Evolutionary conservation across 306 rosid genomes (phyloP).

Genomic region (Vicia sativa): DNA sequence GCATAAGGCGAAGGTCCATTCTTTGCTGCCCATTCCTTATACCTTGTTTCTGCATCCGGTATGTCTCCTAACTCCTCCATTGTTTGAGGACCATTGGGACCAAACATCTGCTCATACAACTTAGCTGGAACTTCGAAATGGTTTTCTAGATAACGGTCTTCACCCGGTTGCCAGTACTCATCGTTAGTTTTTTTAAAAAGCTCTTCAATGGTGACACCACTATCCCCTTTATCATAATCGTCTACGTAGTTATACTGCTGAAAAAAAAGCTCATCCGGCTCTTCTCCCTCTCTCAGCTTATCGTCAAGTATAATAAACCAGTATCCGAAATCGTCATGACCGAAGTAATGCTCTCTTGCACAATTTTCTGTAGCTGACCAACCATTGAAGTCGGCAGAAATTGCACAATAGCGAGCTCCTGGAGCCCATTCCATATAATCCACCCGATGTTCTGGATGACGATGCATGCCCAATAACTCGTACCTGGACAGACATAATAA

Average conservation of each 20-base stretch:
- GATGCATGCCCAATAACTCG: conserved; percentile 92
- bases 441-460: conserved; percentile 90
- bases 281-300: conserved; percentile 80
- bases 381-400: conserved; percentile 83
- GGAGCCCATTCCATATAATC: conserved; percentile 99
- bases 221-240: conserved; percentile 93
- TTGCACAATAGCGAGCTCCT: conserved; percentile 96
- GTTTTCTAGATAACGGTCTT: conserved; percentile 73
- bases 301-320: conserved; percentile 95
- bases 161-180: conserved; percentile 96
- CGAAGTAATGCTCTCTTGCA: conserved; percentile 90
- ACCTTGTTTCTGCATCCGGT: conserved; percentile 93
- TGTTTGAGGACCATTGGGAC: conserved; percentile 97
- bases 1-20: conserved; percentile 69
- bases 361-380: conserved; percentile 89
- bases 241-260: conserved; percentile 91
- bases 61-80: conserved; percentile 75
- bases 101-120: conserved; percentile 87
- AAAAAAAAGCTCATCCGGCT: conserved; percentile 88
- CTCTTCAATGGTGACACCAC: conserved; percentile 82
- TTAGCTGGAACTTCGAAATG: conserved; percentile 82
- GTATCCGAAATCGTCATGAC: conserved; percentile 93
- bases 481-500: conserved; percentile 56
- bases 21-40: conserved; percentile 75
- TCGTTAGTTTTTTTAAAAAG: conserved; percentile 76